Evolutionary conservation across 2,329 filamentous ascomycete species (phyloP).

Genomic region (Ophiostoma quercus): DNA sequence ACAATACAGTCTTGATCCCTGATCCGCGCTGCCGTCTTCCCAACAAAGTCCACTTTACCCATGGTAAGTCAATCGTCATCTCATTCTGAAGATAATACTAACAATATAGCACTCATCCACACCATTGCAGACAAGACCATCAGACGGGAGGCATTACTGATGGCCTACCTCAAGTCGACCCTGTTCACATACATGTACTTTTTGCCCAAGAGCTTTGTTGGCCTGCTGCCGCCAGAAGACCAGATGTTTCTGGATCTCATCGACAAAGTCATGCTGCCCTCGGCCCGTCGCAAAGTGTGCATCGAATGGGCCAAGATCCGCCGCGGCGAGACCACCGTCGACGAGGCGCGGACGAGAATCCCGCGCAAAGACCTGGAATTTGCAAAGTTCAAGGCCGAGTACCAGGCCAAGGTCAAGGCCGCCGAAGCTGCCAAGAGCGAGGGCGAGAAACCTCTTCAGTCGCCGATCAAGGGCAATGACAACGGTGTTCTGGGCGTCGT

Average conservation of each 20-base stretch:
- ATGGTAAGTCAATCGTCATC: neutral
- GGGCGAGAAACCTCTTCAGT: neutral
- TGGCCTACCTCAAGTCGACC: neutral
- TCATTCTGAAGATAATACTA: neutral
- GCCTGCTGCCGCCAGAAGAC: neutral
- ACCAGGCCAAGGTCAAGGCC: neutral
- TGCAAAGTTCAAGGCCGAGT: neutral
- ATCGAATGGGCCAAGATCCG: neutral
- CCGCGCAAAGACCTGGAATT: neutral
- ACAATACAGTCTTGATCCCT: neutral
- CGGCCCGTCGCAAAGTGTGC: neutral
- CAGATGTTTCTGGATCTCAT: neutral
- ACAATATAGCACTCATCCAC: neutral
- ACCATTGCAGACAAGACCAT: neutral
- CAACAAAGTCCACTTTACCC: neutral
- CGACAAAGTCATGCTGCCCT: neutral
- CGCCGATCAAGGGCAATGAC: neutral
- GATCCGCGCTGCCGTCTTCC: neutral
- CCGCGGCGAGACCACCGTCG: constrained; percentile 1
- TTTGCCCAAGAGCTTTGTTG: neutral
- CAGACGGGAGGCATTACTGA: neutral
- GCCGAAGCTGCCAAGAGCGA: neutral
- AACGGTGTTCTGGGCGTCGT: neutral
- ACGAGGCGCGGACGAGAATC: neutral
- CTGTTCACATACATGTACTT: neutral